Conservation (phyloP, 2,329 filamentous ascomycete species). For the Pestalotiopsis sp. region DNA sequence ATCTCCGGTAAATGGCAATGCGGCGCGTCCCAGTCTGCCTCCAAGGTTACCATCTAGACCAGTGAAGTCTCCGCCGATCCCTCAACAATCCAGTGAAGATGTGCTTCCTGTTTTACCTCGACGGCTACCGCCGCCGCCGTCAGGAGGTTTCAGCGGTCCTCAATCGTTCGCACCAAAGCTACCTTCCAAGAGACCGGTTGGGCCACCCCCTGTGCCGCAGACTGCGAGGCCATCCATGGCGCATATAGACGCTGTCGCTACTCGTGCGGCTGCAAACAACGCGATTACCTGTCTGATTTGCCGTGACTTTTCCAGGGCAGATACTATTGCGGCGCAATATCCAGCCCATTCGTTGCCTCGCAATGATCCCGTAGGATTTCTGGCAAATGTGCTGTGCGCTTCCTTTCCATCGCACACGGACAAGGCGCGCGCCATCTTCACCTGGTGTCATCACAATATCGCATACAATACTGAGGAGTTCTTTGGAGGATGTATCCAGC, state of each 20-base stretch:
- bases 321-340: conserved; percentile 76
- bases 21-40: conserved; percentile 44
- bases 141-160: conserved; percentile 21
- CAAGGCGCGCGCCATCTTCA: conserved; percentile 90
- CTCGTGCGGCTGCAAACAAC: conserved; percentile 31
- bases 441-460: conserved; percentile 95
- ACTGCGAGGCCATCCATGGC: conserved; percentile 53
- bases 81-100: conserved; percentile 25
- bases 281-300: conserved; percentile 69
- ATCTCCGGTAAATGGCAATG: conserved; percentile 32
- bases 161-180: conserved; percentile 17
- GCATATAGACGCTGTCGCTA: conserved; percentile 50
- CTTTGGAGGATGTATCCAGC: conserved; percentile 70
- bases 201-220: conserved; percentile 55
- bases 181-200: conserved; percentile 31
- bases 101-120: conserved; percentile 32
- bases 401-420: conserved; percentile 84
- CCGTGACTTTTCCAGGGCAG: conserved; percentile 84
- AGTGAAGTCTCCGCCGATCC: conserved; percentile 33
- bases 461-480: conserved; percentile 81
- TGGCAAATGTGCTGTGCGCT: conserved; percentile 77
- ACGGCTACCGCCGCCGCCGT: conserved; percentile 41
- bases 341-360: conserved; percentile 72
- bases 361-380: conserved; percentile 67
- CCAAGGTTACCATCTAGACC: conserved; percentile 56